phyloP scores from a whole-genome alignment of 768 basidiomycete species.

The Kwoniella europaea region DNA sequence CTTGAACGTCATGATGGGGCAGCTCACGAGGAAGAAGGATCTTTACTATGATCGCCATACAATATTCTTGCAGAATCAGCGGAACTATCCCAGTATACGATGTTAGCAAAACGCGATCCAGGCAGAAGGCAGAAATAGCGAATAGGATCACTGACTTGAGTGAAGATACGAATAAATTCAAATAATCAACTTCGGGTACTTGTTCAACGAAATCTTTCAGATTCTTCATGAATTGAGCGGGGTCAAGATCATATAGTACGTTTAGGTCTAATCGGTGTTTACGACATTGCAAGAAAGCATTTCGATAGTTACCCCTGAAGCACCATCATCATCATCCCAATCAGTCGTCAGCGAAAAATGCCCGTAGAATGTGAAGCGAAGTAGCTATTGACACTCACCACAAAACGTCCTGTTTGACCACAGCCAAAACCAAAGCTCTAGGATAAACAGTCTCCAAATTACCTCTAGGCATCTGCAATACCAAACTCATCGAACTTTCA shows the following conservation, averaged over 20 bases:
- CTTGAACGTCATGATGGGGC: not conserved
- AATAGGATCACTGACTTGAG: slow-evolving; percentile 66
- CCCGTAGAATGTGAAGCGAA: not conserved
- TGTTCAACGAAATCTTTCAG: slow-evolving; percentile 78
- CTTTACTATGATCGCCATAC: slow-evolving; percentile 16
- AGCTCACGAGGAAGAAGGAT: slow-evolving; percentile 20
- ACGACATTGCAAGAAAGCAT: slow-evolving; percentile 87
- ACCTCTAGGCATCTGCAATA: slow-evolving; percentile 96
- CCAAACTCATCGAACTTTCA: slow-evolving; percentile 82
- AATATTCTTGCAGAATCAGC: slow-evolving; percentile 21
- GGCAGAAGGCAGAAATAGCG: no score
- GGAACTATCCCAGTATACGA: not conserved
- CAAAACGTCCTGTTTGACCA: slow-evolving; percentile 76
- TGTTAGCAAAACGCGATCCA: not conserved
- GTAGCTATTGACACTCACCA: slow-evolving; percentile 63
- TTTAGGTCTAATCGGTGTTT: slow-evolving; percentile 93
- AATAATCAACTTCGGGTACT: slow-evolving; percentile 83
- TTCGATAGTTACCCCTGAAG: slow-evolving; percentile 73
- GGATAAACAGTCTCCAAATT: slow-evolving; percentile 96
- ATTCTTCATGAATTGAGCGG: slow-evolving; percentile 68
- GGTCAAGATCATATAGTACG: slow-evolving; percentile 80
- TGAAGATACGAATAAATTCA: slow-evolving; percentile 87
- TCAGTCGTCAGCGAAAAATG: no score
- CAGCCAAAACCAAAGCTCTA: slow-evolving; percentile 83
- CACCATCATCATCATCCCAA: not conserved